These are phyloP conservation scores for Trametes pubescens DNA, from an alignment of 1,284 basidiomycete genomes.

Conservation along the genomic window DNA sequence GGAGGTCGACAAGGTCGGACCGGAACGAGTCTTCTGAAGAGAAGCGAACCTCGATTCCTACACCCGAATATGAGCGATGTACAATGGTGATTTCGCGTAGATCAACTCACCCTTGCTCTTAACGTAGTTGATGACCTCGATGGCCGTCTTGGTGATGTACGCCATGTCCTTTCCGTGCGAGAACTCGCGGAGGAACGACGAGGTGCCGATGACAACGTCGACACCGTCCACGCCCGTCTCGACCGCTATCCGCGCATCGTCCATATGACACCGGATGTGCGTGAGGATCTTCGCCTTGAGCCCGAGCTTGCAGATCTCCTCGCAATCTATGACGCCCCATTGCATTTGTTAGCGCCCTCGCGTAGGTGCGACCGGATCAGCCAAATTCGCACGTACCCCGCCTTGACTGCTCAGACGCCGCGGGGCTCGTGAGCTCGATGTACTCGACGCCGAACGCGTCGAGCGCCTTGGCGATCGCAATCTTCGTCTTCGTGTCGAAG, in stretches of 20 bases:
- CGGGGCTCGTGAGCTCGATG: slow-evolving; percentile 99
- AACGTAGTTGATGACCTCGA: slow-evolving; percentile 99
- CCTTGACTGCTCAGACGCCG: slow-evolving; percentile 96
- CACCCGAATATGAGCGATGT: not conserved
- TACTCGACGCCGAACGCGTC: slow-evolving; percentile 99
- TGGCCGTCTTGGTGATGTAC: slow-evolving; percentile 99
- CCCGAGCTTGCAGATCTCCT: slow-evolving; percentile 99
- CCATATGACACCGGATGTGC: slow-evolving; percentile 99
- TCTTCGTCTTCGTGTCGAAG: slow-evolving; percentile 99
- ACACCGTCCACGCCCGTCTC: slow-evolving; percentile 99
- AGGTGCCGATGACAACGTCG: slow-evolving; percentile 99
- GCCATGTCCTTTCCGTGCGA: slow-evolving; percentile 99
- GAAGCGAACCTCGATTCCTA: slow-evolving; percentile 96
- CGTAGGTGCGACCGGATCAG: slow-evolving; percentile 1
- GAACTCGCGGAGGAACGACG: slow-evolving; percentile 98
- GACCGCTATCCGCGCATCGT: slow-evolving; percentile 97
- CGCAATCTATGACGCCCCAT: slow-evolving; percentile 77
- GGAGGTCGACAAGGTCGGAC: slow-evolving; percentile 97
- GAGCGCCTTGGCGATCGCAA: slow-evolving; percentile 97
- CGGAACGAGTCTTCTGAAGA: slow-evolving; percentile 99
- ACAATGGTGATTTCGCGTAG: not conserved
- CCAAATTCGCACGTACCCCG: slow-evolving; percentile 41
- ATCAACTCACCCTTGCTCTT: slow-evolving; percentile 85
- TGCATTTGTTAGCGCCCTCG: slow-evolving; percentile 19
- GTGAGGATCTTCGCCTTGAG: slow-evolving; percentile 98